These are phyloP conservation scores for Poronia punctata DNA, from an alignment of 495 filamentous ascomycete genomes.

Conservation along the genomic window DNA sequence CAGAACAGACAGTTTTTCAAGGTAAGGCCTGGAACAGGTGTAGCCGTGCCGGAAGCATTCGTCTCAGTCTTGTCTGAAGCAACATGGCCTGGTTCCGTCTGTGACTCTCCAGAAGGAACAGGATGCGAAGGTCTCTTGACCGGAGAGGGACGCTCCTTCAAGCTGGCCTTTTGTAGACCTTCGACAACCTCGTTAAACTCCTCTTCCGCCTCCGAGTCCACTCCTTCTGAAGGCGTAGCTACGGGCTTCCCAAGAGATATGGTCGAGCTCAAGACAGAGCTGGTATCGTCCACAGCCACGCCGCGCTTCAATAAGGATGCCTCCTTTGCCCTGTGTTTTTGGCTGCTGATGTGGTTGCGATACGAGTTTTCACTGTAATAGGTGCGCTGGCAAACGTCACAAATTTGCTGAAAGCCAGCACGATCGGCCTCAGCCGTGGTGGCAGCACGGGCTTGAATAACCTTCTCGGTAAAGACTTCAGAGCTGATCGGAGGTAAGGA, in stretches of 20 bases:
- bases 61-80: conserved; percentile 28
- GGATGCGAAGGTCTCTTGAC: conserved; percentile 51
- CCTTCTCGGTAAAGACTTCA: conserved; percentile 92
- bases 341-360: conserved; percentile 83
- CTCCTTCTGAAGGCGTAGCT: conserved; percentile 39
- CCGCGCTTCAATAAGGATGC: conserved; percentile 25
- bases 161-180: conserved; percentile 62
- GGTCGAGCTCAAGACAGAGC: conserved; percentile 83
- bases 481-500: conserved; percentile 86
- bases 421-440: conserved; percentile 78
- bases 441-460: conserved; percentile 81
- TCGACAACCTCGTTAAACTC: conserved; percentile 76
- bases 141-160: conserved; percentile 52
- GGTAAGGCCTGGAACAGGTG: conserved; percentile 30
- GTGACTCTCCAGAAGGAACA: conserved; percentile 42
- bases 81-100: conserved; percentile 32
- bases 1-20: conserved; percentile 83
- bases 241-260: conserved; percentile 85
- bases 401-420: conserved; percentile 80
- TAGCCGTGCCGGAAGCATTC: conserved; percentile 26
- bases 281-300: conserved; percentile 56
- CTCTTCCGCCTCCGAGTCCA: conserved; percentile 59
- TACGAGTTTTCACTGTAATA: conserved; percentile 96
- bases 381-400: conserved; percentile 77
- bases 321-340: conserved; percentile 76